phyloP scores from a whole-genome alignment of 129 eudicot species.

The Calendula officinalis region DNA sequence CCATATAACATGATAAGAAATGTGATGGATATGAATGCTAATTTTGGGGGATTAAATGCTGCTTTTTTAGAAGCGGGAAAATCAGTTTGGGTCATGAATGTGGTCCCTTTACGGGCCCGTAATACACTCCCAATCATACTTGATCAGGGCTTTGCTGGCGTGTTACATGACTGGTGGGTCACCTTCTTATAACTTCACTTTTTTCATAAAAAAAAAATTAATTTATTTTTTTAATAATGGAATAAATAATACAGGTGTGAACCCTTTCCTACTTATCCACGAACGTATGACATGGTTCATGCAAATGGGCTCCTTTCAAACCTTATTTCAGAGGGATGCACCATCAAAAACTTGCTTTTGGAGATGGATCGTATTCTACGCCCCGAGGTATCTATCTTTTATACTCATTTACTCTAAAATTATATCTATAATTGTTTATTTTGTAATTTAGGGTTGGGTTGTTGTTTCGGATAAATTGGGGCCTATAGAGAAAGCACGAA shows the following conservation, averaged over 20 bases:
- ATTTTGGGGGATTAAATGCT: conserved; percentile 84
- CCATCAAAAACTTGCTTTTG: conserved; percentile 54
- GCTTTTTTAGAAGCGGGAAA: conserved; percentile 76
- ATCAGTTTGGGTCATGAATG: conserved; percentile 96
- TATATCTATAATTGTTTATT: neutral
- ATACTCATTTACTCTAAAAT: no score
- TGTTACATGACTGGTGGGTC: conserved; percentile 75
- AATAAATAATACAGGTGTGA: conserved; percentile 59
- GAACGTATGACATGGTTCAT: conserved; percentile 95
- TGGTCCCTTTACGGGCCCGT: conserved; percentile 60
- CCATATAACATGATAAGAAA: conserved; percentile 95
- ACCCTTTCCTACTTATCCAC: conserved; percentile 96
- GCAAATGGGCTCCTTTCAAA: conserved; percentile 85
- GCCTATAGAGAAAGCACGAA: conserved; percentile 65
- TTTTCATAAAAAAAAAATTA: no score
- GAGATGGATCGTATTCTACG: conserved; percentile 96
- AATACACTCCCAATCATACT: conserved; percentile 85
- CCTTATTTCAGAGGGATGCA: conserved; percentile 59
- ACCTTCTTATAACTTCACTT: no score
- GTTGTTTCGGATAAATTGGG: conserved; percentile 69
- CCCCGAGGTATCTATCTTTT: conserved; percentile 66
- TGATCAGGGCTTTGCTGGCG: conserved; percentile 89
- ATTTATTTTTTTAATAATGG: conserved; percentile 5
- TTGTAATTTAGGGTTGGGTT: conserved; percentile 73
- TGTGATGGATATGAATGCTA: conserved; percentile 98